Percentiles rank a stretch among this genome's conserved stretches.
Conservation (phyloP, 345 rosid genomes). For the Brassica carinata region DNA sequence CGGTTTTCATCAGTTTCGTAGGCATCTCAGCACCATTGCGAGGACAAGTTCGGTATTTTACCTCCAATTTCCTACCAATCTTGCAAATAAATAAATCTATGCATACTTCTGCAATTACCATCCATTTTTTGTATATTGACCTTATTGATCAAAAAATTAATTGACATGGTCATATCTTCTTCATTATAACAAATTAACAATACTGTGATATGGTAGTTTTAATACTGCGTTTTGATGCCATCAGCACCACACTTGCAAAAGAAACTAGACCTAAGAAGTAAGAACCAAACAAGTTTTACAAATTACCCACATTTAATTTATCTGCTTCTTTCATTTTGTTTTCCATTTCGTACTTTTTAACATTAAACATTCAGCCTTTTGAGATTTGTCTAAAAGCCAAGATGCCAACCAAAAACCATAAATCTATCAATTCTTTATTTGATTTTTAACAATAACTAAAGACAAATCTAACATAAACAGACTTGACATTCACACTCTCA, state of each 20-base stretch:
- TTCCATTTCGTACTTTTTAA: not conserved
- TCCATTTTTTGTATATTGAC: too few species aligned
- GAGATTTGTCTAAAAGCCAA: not conserved
- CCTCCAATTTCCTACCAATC: too few species aligned
- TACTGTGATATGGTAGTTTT: not conserved
- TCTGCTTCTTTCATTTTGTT: not conserved
- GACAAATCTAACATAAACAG: not conserved
- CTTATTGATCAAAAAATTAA: too few species aligned
- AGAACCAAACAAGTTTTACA: not conserved
- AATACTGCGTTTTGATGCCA: not conserved
- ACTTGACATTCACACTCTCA: conserved; percentile 15
- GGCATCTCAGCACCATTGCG: too few species aligned
- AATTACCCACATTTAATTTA: not conserved
- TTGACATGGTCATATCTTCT: too few species aligned
- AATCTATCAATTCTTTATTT: conserved; percentile 15
- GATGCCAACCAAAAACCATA: not conserved
- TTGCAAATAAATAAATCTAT: too few species aligned
- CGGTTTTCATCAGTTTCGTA: too few species aligned
- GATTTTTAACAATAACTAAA: not conserved
- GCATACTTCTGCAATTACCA: too few species aligned
- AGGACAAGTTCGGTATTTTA: too few species aligned
- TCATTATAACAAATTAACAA: too few species aligned
- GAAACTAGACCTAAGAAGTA: not conserved
- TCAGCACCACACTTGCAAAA: not conserved
- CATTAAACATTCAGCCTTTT: not conserved